Conservation (phyloP, 192 early-diverging fungal species). For the Pilaira anomala region DNA sequence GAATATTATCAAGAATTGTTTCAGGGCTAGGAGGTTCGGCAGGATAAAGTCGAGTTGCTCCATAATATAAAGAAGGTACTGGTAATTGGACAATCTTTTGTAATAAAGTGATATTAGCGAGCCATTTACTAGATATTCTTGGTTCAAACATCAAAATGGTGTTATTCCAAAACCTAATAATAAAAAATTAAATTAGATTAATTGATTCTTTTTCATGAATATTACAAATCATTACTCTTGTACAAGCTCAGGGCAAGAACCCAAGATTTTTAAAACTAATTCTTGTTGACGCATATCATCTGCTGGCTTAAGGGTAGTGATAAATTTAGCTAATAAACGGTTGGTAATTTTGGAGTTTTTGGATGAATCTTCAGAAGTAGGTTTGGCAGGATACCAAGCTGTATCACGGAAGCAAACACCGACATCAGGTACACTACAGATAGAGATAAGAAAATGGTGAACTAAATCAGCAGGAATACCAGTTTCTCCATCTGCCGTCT, state of each 20-base stretch:
- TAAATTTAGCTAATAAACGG: conserved; percentile 52
- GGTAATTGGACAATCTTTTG: conserved; percentile 67
- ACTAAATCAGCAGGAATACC: conserved; percentile 51
- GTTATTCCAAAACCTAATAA: conserved; percentile 61
- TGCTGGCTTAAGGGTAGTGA: conserved; percentile 54
- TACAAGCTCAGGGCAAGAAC: conserved; percentile 71
- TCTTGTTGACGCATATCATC: conserved; percentile 66
- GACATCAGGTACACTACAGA: conserved; percentile 67
- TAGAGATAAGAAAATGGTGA: conserved; percentile 69
- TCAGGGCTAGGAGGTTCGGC: conserved; percentile 55
- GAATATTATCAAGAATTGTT: conserved; percentile 64
- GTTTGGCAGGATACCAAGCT: conserved; percentile 70
- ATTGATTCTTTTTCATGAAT: too few species aligned
- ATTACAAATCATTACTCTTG: too few species aligned
- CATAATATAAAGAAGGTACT: conserved; percentile 56
- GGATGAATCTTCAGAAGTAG: conserved; percentile 18
- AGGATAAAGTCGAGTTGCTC: conserved; percentile 35
- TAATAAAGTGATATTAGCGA: conserved; percentile 73
- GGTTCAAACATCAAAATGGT: conserved; percentile 67
- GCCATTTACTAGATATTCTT: conserved; percentile 63
- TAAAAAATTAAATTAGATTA: conserved; percentile 3
- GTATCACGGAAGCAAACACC: conserved; percentile 73
- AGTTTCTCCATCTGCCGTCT: conserved; percentile 21
- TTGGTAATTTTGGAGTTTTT: conserved; percentile 51
- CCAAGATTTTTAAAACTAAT: conserved; percentile 60